Evolutionary conservation across 441 rosid species (phyloP).

Genomic region (Raphanus hybrid): DNA sequence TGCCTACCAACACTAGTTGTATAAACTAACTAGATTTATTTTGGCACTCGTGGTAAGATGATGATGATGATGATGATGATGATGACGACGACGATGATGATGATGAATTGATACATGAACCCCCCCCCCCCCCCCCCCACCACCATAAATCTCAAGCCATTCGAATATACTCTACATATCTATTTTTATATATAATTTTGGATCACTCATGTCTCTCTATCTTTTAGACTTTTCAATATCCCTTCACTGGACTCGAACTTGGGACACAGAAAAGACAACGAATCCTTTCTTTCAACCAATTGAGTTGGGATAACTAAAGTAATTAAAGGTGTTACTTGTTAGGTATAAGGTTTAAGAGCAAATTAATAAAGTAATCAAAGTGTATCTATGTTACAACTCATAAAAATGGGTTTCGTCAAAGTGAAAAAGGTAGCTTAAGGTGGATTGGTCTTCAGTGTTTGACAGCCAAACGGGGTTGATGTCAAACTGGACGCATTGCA

Average conservation of each 20-base stretch:
- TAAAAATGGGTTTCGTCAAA: slow-evolving; percentile 35
- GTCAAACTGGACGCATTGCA: slow-evolving; percentile 20
- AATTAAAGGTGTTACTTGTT: slow-evolving; percentile 25
- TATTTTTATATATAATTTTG: slow-evolving; percentile 25
- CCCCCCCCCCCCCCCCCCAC: slow-evolving; percentile 32
- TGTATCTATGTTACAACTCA: slow-evolving; percentile 32
- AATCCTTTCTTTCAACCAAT: slow-evolving; percentile 22
- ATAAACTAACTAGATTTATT: slow-evolving; percentile 23
- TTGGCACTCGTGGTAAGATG: slow-evolving; percentile 31
- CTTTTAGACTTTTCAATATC: slow-evolving; percentile 31
- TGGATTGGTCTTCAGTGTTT: slow-evolving; percentile 47
- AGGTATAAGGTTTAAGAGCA: slow-evolving; percentile 31
- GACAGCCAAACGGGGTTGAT: slow-evolving; percentile 41
- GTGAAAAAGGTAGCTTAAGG: slow-evolving; percentile 27
- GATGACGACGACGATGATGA: slow-evolving; percentile 32
- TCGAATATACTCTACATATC: slow-evolving; percentile 11
- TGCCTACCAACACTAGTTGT: slow-evolving; percentile 43
- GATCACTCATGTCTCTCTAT: slow-evolving; percentile 26
- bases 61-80: slow-evolving; percentile 31
- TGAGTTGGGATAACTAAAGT: slow-evolving; percentile 10
- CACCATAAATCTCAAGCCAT: slow-evolving; percentile 16
- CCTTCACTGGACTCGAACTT: slow-evolving; percentile 19
- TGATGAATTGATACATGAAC: slow-evolving; percentile 3
- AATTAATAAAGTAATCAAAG: slow-evolving; percentile 13
- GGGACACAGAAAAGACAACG: slow-evolving; percentile 28